These are phyloP conservation scores for Aspergillus pseudoviridinutans DNA, from an alignment of 2,329 filamentous ascomycete species.

Conservation along the genomic window DNA sequence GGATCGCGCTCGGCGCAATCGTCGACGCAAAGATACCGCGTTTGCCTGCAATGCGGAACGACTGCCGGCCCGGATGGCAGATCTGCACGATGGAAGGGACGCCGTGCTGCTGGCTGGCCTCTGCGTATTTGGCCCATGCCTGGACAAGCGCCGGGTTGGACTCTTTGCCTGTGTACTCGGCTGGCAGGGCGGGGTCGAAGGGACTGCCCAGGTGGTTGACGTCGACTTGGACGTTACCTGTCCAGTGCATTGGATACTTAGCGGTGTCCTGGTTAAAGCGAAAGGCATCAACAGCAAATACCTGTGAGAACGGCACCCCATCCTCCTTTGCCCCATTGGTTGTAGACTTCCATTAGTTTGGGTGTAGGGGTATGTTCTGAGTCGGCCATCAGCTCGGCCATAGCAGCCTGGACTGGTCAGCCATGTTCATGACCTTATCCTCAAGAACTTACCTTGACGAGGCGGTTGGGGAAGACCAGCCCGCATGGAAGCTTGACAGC, in stretches of 20 bases:
- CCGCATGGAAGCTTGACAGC: conserved; percentile 54
- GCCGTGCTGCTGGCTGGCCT: conserved; percentile 34
- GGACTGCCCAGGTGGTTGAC: conserved; percentile 37
- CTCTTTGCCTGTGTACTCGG: conserved; percentile 22
- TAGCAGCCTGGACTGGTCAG: conserved; percentile 37
- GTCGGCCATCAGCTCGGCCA: conserved; percentile 44
- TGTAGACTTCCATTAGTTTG: conserved; percentile 46
- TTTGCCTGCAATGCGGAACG: conserved; percentile 36
- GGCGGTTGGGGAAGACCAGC: conserved; percentile 53
- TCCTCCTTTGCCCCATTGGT: conserved; percentile 46
- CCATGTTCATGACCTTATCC: background rate
- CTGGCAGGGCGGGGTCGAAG: conserved; percentile 25
- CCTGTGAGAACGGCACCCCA: conserved; percentile 45
- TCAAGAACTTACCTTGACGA: conserved; percentile 38
- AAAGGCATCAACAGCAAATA: background rate
- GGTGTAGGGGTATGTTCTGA: conserved; percentile 43
- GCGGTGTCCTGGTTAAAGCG: background rate
- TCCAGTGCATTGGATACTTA: background rate
- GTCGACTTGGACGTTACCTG: conserved; percentile 44
- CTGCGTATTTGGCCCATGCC: conserved; percentile 27
- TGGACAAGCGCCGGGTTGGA: conserved; percentile 16
- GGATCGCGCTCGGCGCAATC: conserved; percentile 39
- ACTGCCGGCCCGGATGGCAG: conserved; percentile 45
- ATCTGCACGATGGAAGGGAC: conserved; percentile 44
- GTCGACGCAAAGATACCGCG: conserved; percentile 29